A percentile compares a stretch with the other conserved stretches of the same genome.
Evolutionary conservation across 1,284 basidiomycete species (phyloP).

Genomic region (Coniferiporia sulphurascens): DNA sequence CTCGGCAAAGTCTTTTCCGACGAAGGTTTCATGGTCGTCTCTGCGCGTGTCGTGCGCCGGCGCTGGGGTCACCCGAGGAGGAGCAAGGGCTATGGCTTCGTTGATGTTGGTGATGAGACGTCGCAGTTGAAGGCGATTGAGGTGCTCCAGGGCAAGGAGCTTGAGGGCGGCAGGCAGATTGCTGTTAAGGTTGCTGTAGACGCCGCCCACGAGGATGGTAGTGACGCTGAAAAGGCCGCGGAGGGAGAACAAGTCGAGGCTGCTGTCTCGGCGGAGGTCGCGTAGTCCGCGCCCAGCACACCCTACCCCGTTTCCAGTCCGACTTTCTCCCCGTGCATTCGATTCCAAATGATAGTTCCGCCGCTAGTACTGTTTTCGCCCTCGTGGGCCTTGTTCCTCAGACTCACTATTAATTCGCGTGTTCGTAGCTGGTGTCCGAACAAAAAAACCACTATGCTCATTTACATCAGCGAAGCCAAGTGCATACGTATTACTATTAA

Average conservation of each 20-base stretch:
- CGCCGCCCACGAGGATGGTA: conserved; percentile 33
- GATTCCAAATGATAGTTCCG: not conserved
- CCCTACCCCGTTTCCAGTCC: not conserved
- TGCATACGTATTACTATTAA: too few relatives aligned
- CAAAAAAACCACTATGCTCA: not conserved
- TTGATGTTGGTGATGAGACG: conserved; percentile 80
- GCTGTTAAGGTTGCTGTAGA: conserved; percentile 89
- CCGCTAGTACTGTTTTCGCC: conserved; percentile 5
- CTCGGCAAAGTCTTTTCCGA: conserved; percentile 79
- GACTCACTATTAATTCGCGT: conserved; percentile 1
- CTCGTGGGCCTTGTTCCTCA: conserved; percentile 3
- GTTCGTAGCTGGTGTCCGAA: conserved; percentile 4
- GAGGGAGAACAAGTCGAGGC: conserved; percentile 14
- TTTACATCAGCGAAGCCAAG: not conserved
- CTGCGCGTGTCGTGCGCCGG: conserved; percentile 82
- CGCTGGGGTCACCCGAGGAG: conserved; percentile 75
- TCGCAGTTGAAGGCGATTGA: conserved; percentile 84
- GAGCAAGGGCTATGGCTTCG: conserved; percentile 93
- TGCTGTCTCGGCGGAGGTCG: not conserved
- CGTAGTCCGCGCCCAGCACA: not conserved
- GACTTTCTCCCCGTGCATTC: not conserved
- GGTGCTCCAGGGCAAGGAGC: conserved; percentile 75
- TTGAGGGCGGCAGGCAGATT: conserved; percentile 66
- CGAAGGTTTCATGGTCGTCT: conserved; percentile 72
- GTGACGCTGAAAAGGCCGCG: conserved; percentile 26